phyloP scores from a whole-genome alignment of 306 rosid genomes.

The Inga oerstediana region DNA sequence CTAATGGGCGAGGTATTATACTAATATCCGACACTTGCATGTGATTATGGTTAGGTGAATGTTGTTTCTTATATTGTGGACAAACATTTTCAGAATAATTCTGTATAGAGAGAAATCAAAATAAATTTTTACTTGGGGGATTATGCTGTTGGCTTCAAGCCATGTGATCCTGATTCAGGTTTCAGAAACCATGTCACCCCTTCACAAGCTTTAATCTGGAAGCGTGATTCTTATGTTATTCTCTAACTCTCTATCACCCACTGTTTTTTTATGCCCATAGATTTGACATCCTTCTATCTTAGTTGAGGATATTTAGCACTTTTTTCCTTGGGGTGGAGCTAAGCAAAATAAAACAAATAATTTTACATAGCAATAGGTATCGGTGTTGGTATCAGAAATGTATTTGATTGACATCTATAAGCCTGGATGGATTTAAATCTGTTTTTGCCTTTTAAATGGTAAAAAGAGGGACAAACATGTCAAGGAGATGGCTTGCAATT shows the following conservation, averaged over 20 bases:
- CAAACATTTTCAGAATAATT: not conserved
- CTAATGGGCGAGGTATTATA: conserved; percentile 73
- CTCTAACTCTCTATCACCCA: not conserved
- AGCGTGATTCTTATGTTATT: not conserved
- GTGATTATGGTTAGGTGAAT: not conserved
- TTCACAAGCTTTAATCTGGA: not conserved
- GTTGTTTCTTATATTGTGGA: not conserved
- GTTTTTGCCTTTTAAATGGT: not conserved
- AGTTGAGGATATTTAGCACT: not conserved
- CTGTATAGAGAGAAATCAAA: not conserved
- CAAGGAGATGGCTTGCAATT: not conserved
- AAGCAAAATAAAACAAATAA: conserved; percentile 2
- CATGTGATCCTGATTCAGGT: conserved; percentile 8
- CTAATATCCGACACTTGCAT: conserved; percentile 17
- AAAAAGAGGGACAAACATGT: not conserved
- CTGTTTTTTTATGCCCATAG: not conserved
- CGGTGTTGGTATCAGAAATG: not conserved
- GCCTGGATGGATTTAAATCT: not conserved
- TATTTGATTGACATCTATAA: not conserved
- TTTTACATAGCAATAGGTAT: not conserved
- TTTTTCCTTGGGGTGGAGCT: not conserved
- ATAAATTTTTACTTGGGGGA: not conserved
- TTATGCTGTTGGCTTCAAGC: not conserved
- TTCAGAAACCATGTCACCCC: not conserved
- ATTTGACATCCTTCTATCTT: not conserved